Base-by-base conservation (phyloP, 345 rosid species). In the Rhodamnia rubescens region DNA sequence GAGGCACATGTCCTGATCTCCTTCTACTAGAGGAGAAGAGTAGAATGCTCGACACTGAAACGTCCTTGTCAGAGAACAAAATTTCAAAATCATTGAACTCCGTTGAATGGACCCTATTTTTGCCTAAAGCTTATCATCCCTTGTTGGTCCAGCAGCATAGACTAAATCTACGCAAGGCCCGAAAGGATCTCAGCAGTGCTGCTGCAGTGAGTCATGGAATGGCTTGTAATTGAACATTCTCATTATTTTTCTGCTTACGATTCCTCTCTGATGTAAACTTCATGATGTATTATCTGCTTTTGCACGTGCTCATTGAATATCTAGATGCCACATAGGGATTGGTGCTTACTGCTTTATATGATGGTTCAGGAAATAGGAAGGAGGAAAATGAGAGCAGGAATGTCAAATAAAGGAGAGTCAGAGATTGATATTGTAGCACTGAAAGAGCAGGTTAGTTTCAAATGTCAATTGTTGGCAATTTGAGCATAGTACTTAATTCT, bases 121-220 rank as follows among this genome's bases (percentile, higher is more conserved):
- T 97, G 86, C 98, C 95, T 61, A 92, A 92, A 87, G 95, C 97
- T 88, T 90, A 93, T 88, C 98, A 97, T 91, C 98, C 99, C 88
- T 87, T 97, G 82, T 87, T 97, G 87, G 94, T 97, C 87, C 92
- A 95, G 91, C 96, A 94, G 89, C 95, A 97, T 85, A 92, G 92
- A 86, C 89, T 92, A 93, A 89, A 91, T 86, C 85, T 92, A 88
- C 90, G 87, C 90, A 90, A 88, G 88, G 92, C 87, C 53, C 85
- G 29, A 85, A 93, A 93, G 91, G 91, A 90, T 87, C 85, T 88
- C 85, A 93, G 85, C 61, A 85, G 90, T 86, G 92, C 93, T 82
- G 74, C 90, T 87, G 85, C 89, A 74, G 98, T 94, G 90, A 90
- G 94, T 92, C 88, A 87, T 42, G 51, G 40, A 20, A 86, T 69